phyloP scores from a whole-genome alignment of 1,284 basidiomycete species.

The Trichosporon sp. region DNA sequence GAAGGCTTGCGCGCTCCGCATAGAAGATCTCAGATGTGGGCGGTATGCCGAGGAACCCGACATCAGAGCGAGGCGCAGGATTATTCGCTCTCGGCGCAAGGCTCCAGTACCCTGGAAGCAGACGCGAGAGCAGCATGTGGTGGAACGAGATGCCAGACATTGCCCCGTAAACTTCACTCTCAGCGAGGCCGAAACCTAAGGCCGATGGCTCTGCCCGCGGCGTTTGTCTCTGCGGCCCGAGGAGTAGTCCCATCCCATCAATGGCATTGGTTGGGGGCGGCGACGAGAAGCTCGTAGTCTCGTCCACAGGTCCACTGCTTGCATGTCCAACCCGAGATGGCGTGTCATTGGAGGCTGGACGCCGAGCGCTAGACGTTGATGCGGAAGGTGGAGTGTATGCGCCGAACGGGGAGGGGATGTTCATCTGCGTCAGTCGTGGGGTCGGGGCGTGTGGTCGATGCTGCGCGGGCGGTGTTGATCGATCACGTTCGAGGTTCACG shows the following conservation, averaged over 20 bases:
- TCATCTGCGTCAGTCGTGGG: not conserved
- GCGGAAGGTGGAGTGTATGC: not conserved
- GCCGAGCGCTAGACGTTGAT: not conserved
- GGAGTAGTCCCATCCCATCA: constrained; percentile 18
- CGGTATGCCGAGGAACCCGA: constrained; percentile 5
- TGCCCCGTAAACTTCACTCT: constrained; percentile 17
- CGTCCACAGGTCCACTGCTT: not conserved
- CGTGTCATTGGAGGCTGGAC: not conserved
- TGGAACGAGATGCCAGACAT: constrained; percentile 22
- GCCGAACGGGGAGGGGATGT: not conserved
- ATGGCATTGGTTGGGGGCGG: not conserved
- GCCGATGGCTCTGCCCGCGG: not conserved
- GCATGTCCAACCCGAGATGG: not conserved
- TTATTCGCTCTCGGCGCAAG: not conserved
- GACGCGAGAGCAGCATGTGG: constrained; percentile 16
- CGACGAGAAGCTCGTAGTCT: not conserved
- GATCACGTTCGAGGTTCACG: not conserved
- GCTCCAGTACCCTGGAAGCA: constrained; percentile 12
- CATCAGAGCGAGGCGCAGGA: not conserved
- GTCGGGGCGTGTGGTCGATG: not conserved
- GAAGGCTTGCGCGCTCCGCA: constrained; percentile 7
- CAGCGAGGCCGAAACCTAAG: not conserved
- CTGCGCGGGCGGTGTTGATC: not conserved
- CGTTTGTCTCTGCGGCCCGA: not conserved
- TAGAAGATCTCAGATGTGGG: constrained; percentile 2